Evolutionary conservation across 2,329 filamentous ascomycete species (phyloP), one percentile per base, ranked within the genome.

Genomic region (Diaporthe destruens): DNA sequence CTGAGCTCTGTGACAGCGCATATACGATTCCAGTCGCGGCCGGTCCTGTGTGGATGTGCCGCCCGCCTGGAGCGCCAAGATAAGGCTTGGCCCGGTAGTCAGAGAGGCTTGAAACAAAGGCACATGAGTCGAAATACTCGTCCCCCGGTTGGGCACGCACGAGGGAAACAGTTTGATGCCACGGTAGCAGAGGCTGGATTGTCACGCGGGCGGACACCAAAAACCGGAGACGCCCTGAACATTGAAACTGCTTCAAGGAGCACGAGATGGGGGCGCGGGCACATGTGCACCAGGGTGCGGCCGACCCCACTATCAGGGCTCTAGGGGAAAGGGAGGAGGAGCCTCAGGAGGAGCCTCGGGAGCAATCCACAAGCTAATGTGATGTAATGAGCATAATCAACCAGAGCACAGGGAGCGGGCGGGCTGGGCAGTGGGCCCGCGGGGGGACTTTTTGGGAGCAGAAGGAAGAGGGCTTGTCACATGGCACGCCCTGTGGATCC

Each of bases 241-340:
- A 65, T 51, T 65, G 61, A 65, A 65, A 51, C 44, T 51, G 61
- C 61, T 65, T 65, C 61, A 65, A 65, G 61, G 61, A 65, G 61
- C 32, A 39, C 42, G 59, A 65, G 59, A 65, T 47, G 59, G 59
- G n/a, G 39, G 44, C 29, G 59, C 29, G 59, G 59, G 44, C 39
- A n/a, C n/a, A n/a, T n/a, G n/a, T n/a, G n/a, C n/a, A 63, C 59
- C 36, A 63, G 6, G 39, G 18, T 23, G 56, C 39, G 56, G 20
- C 44, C 39, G 56, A 25, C 44, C 44, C 61, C 61, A 65, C 61
- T 51, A 51, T 65, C 61, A 65, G 51, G 61, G 61, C 61, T 29
- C 29, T 29, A 23, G 32, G 53, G 25, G 39, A 20, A 49, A n/a
- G 42, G 42, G 16, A 12, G 42, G 59, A 32, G 20, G 42, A 34